Percentiles rank a stretch among this genome's conserved stretches.
These are phyloP conservation scores for Cerioporus squamosus DNA, from an alignment of 1,284 basidiomycete species.

Conservation along the genomic window DNA sequence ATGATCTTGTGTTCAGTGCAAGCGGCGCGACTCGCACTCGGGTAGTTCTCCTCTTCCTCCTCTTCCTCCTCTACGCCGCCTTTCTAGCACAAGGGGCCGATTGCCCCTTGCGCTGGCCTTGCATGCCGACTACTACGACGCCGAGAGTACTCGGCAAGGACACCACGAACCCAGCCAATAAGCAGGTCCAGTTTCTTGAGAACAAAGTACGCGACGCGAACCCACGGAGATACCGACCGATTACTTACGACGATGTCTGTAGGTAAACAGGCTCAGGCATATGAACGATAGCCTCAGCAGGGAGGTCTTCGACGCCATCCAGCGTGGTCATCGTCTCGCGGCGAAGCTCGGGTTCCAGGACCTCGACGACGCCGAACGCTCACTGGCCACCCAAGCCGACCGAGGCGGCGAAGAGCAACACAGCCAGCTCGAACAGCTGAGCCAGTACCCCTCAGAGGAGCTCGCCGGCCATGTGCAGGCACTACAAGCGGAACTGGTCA, in stretches of 20 bases:
- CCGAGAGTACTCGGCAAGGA: constrained; percentile 5
- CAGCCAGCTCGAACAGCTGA: constrained; percentile 19
- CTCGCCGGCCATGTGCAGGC: constrained; percentile 21
- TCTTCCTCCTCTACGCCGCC: too few relatives aligned
- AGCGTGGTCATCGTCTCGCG: constrained; percentile 29
- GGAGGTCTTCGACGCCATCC: constrained; percentile 24
- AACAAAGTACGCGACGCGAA: constrained; percentile 13
- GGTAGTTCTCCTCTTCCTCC: too few relatives aligned
- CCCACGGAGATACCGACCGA: too few relatives aligned
- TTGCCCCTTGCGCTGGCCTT: too few relatives aligned
- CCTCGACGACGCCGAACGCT: constrained; percentile 27
- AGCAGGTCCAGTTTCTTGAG: constrained; percentile 19
- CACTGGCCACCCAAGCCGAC: constrained; percentile 15
- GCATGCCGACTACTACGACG: not conserved
- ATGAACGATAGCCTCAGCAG: constrained; percentile 25
- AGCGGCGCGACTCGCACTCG: too few relatives aligned
- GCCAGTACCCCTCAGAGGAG: constrained; percentile 18
- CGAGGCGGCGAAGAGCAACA: constrained; percentile 7
- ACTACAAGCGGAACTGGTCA: constrained; percentile 24
- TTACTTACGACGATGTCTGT: not conserved
- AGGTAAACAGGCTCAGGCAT: constrained; percentile 25
- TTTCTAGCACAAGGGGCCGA: too few relatives aligned
- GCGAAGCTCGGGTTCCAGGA: constrained; percentile 26
- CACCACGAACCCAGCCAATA: constrained; percentile 3
- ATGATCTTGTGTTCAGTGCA: too few relatives aligned